A percentile compares a stretch with the other conserved stretches of the same genome.
phyloP scores from a whole-genome alignment of 192 early-diverging fungal genomes.

The Backusella parvicylindrica region DNA sequence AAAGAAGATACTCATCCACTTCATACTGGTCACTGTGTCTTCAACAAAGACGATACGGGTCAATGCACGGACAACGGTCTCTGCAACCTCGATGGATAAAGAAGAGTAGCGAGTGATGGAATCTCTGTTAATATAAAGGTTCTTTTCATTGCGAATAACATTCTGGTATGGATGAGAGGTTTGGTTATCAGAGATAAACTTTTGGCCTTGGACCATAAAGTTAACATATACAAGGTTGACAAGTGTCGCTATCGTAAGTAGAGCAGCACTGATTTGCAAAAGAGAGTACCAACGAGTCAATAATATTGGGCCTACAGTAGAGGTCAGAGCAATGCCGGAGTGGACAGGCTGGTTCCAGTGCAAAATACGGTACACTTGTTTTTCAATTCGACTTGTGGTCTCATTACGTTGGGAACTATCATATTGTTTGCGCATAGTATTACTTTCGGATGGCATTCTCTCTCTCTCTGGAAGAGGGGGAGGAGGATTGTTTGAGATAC shows the following conservation, averaged over 20 bases:
- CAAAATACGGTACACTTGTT: neutral
- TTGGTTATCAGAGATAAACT: constrained; percentile 6
- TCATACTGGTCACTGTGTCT: constrained; percentile 12
- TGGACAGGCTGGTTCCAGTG: constrained; percentile 21
- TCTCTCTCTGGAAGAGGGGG: neutral
- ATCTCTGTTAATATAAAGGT: neutral
- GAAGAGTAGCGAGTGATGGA: constrained; percentile 4
- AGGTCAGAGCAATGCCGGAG: neutral
- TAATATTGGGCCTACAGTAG: neutral
- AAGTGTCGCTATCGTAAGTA: constrained; percentile 8
- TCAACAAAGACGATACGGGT: constrained; percentile 21
- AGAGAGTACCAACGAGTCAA: constrained; percentile 23
- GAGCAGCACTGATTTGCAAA: constrained; percentile 13
- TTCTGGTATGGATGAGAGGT: neutral
- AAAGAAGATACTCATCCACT: constrained; percentile 17
- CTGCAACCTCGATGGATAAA: constrained; percentile 2
- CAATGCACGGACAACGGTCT: constrained; percentile 11
- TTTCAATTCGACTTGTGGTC: constrained; percentile 9
- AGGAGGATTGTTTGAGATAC: neutral
- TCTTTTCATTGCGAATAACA: constrained; percentile 10
- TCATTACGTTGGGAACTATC: neutral
- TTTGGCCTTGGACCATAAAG: constrained; percentile 6
- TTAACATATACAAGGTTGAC: constrained; percentile 22
- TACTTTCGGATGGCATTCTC: neutral
- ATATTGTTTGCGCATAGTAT: neutral